A percentile compares a stretch with the other conserved stretches of the same genome.
phyloP scores from a whole-genome alignment of 768 basidiomycete genomes.

The Candolleomyces eurysporus region DNA sequence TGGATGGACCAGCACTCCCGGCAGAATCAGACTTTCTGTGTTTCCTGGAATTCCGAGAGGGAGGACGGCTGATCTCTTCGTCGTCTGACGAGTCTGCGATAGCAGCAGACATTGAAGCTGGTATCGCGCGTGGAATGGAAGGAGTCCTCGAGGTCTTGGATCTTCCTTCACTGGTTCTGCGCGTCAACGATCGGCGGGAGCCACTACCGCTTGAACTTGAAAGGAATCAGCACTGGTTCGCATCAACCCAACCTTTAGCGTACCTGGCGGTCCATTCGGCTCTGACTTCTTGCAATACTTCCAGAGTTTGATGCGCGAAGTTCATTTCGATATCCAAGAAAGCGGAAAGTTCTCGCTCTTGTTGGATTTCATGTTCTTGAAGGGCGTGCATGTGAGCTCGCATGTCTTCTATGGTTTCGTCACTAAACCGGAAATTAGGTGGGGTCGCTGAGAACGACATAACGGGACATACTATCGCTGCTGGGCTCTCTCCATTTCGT shows the following conservation, averaged over 20 bases:
- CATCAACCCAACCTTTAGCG: conserved; percentile 17
- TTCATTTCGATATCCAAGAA: conserved; percentile 75
- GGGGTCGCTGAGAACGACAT: neutral
- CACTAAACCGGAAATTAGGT: conserved; percentile 42
- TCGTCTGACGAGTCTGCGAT: conserved; percentile 35
- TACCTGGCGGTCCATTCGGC: conserved; percentile 59
- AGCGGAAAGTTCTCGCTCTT: conserved; percentile 65
- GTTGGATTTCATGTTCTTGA: conserved; percentile 73
- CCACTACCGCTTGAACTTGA: neutral
- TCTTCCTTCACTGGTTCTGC: neutral
- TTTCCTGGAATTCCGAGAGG: conserved; percentile 24
- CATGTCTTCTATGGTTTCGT: conserved; percentile 84
- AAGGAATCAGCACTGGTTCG: neutral
- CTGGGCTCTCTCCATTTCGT: conserved; percentile 71
- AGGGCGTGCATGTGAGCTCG: conserved; percentile 77
- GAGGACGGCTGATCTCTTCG: conserved; percentile 20
- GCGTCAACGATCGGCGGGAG: neutral
- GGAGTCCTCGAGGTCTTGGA: conserved; percentile 3
- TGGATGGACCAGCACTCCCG: conserved; percentile 44
- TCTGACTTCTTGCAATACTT: conserved; percentile 70
- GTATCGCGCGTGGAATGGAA: neutral
- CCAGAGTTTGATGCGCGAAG: conserved; percentile 70
- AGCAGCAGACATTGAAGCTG: neutral
- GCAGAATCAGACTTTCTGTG: conserved; percentile 40
- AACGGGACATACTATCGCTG: conserved; percentile 60